Evolutionary conservation across 495 filamentous ascomycete species (phyloP).

Genomic region (Clavariopsis aquatica): DNA sequence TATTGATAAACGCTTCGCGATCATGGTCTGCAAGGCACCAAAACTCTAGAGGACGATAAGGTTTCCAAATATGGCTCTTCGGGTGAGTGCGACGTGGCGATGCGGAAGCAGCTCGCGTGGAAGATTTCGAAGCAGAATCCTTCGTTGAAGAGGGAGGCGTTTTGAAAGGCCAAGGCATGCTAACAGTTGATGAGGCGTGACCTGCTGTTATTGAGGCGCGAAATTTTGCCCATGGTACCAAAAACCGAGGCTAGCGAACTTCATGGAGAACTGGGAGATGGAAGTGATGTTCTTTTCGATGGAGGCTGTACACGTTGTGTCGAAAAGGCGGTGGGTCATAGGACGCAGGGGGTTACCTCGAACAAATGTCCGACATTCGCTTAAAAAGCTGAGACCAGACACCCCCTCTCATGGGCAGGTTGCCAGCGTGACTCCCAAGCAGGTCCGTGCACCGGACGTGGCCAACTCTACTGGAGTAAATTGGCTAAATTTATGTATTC

Average conservation of each 20-base stretch:
- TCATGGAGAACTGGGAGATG: neutral
- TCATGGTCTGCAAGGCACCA: neutral
- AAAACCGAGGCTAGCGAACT: neutral
- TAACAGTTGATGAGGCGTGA: neutral
- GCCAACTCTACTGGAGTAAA: no score
- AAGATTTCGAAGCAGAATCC: neutral
- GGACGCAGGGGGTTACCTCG: neutral
- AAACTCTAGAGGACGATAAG: neutral
- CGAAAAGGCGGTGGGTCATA: neutral
- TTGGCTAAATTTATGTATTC: no score
- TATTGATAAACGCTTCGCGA: neutral
- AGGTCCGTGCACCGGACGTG: no score
- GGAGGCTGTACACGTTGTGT: neutral
- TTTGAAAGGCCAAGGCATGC: neutral
- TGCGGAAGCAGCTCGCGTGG: neutral
- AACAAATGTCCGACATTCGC: neutral
- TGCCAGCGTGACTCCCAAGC: no score
- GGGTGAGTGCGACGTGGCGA: neutral
- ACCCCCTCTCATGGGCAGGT: no score
- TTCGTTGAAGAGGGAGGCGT: neutral
- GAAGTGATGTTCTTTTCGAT: neutral
- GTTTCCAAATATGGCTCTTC: conserved; percentile 4
- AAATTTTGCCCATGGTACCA: neutral
- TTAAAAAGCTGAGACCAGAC: neutral
- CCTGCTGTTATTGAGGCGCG: neutral